Evolutionary conservation across 23 red algal genomes (phyloP).

Genomic region (Gracilaria gracilis): DNA sequence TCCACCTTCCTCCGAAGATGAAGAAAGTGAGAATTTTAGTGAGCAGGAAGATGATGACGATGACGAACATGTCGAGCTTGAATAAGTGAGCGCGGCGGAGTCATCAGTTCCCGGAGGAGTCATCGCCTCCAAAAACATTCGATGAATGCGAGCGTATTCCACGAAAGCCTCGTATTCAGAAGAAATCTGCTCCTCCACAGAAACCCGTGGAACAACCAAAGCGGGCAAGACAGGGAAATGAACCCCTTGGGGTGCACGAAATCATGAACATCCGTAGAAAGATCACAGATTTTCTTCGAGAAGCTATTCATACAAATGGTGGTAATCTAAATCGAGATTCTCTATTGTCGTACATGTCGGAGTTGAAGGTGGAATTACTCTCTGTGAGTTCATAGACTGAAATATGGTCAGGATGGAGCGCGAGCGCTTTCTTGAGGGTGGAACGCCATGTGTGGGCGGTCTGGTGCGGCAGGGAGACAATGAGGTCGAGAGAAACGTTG

Average conservation of each 20-base stretch:
- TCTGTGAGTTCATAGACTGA: constrained; percentile 91
- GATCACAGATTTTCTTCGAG: constrained; percentile 55
- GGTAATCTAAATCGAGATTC: constrained; percentile 62
- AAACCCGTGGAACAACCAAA: background rate
- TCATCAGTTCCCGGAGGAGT: too few species aligned
- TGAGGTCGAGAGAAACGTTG: constrained; percentile 86
- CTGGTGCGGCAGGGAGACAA: constrained; percentile 86
- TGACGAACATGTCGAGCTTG: background rate
- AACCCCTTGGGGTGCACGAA: constrained; percentile 30
- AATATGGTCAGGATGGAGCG: constrained; percentile 76
- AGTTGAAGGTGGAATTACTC: constrained; percentile 65
- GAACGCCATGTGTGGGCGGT: constrained; percentile 42
- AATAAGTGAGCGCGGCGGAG: background rate
- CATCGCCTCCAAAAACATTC: background rate
- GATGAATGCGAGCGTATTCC: constrained; percentile 48
- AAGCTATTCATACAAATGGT: constrained; percentile 61
- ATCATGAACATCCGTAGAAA: constrained; percentile 49
- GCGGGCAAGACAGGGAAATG: background rate
- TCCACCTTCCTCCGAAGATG: constrained; percentile 25
- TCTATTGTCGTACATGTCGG: constrained; percentile 70
- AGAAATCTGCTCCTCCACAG: background rate
- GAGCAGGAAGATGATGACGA: constrained; percentile 21
- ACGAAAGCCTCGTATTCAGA: constrained; percentile 3
- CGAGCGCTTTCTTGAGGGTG: constrained; percentile 50
- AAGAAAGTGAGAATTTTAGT: constrained; percentile 7